A percentile compares a stretch with the other conserved stretches of the same genome.
Conservation (phyloP, 441 rosid genomes). For the Erysimum cheiri region DNA sequence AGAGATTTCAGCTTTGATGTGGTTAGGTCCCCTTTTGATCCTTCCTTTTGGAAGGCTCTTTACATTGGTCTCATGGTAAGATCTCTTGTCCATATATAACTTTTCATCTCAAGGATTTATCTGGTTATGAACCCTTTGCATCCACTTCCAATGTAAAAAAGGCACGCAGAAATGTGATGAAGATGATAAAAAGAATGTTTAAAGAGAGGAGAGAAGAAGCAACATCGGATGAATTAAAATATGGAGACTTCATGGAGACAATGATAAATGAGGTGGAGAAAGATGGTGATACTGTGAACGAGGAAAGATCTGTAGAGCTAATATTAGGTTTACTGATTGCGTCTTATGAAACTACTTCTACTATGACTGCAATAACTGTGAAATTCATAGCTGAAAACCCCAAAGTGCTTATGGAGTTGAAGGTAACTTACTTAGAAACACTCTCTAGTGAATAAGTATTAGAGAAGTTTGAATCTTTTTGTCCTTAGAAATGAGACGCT, state of each 20-base stretch:
- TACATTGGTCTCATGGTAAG: constrained; percentile 27
- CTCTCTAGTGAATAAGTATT: background rate
- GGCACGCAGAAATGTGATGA: constrained; percentile 40
- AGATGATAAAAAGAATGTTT: constrained; percentile 27
- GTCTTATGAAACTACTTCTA: constrained; percentile 45
- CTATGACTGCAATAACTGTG: constrained; percentile 36
- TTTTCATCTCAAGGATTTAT: background rate
- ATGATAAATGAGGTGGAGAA: constrained; percentile 44
- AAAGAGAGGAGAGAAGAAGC: constrained; percentile 36
- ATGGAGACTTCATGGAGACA: constrained; percentile 41
- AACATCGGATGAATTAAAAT: background rate
- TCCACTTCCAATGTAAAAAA: constrained; percentile 7
- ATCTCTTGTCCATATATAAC: background rate
- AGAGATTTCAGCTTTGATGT: constrained; percentile 17
- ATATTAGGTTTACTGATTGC: constrained; percentile 43
- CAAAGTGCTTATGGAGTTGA: constrained; percentile 40
- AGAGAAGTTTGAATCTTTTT: background rate
- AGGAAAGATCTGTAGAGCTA: constrained; percentile 32
- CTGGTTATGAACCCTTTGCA: background rate
- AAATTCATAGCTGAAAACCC: constrained; percentile 45
- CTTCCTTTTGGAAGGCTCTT: constrained; percentile 34
- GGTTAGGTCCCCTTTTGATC: constrained; percentile 30
- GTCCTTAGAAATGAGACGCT: background rate
- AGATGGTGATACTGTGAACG: constrained; percentile 37
- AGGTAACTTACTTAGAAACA: constrained; percentile 17